Evolutionary conservation across 495 filamentous ascomycete species (phyloP).

Genomic region (Podospora anserina): DNA sequence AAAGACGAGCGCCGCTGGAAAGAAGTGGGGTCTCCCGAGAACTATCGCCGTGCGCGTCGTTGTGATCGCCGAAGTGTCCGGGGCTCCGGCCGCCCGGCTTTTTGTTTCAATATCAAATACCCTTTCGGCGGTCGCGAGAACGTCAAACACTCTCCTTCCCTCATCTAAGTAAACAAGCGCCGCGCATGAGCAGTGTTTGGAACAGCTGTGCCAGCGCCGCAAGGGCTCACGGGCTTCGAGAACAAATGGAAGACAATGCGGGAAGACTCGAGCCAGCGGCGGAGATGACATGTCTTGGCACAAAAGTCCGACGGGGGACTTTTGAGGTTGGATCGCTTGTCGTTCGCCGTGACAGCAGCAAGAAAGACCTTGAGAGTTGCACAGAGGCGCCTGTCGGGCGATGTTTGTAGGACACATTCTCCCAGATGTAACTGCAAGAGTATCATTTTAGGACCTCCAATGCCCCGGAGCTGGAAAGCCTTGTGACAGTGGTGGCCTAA

Average conservation of each 20-base stretch:
- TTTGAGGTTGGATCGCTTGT: not conserved
- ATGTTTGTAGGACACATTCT: not conserved
- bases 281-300: not conserved
- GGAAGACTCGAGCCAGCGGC: slow-evolving; percentile 1
- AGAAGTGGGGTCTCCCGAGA: not conserved
- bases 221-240: slow-evolving; percentile 16
- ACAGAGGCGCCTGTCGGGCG: not conserved
- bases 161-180: slow-evolving; percentile 5
- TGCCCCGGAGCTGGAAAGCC: slow-evolving; percentile 23
- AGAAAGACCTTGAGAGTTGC: not conserved
- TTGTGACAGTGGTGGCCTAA: slow-evolving; percentile 24
- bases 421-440: not conserved
- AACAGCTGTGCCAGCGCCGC: slow-evolving; percentile 18
- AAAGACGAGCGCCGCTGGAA: not conserved
- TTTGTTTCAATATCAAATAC: not conserved
- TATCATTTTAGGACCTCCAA: slow-evolving; percentile 8
- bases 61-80: not conserved
- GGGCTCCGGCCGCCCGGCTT: not conserved
- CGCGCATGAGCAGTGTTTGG: slow-evolving; percentile 13
- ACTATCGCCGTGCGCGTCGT: not conserved
- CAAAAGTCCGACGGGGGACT: not conserved
- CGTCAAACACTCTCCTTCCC: not conserved
- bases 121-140: not conserved
- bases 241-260: slow-evolving; percentile 11
- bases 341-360: too few relatives aligned